A percentile compares a stretch with the other conserved stretches of the same genome.
Evolutionary conservation across 257 asterid genomes (phyloP).

Genomic region (Jaltomata sinuosa): DNA sequence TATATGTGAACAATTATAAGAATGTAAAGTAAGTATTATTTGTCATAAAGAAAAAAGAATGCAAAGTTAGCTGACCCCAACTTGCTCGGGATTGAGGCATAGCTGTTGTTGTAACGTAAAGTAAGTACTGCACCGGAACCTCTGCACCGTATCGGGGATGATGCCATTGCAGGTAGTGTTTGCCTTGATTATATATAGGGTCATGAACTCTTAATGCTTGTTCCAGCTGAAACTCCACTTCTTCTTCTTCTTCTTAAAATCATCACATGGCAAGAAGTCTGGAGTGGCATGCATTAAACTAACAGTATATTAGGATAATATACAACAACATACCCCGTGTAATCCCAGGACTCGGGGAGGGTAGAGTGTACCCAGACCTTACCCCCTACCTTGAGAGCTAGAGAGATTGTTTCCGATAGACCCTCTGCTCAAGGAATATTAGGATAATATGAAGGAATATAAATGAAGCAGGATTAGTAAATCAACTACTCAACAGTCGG

Average conservation of each 20-base stretch:
- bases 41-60: not conserved
- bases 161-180: not conserved
- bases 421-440: no score
- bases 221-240: constrained; percentile 77
- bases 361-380: no score
- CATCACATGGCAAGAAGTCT: constrained; percentile 64
- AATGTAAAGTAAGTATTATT: not conserved
- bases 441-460: not conserved
- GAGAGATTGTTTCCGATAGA: no score
- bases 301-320: no score
- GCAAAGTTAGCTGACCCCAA: not conserved
- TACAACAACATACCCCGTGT: no score
- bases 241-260: constrained; percentile 73
- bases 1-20: not conserved
- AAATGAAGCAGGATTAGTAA: no score
- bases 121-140: not conserved
- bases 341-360: no score
- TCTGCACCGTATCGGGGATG: constrained; percentile 8
- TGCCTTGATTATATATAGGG: not conserved
- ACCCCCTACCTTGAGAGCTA: no score
- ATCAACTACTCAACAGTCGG: no score
- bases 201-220: constrained; percentile 32
- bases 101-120: not conserved
- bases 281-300: constrained; percentile 6
- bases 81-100: not conserved